Base-by-base conservation (phyloP, 805 yeast genomes). In the Candida fluviatilis region DNA sequence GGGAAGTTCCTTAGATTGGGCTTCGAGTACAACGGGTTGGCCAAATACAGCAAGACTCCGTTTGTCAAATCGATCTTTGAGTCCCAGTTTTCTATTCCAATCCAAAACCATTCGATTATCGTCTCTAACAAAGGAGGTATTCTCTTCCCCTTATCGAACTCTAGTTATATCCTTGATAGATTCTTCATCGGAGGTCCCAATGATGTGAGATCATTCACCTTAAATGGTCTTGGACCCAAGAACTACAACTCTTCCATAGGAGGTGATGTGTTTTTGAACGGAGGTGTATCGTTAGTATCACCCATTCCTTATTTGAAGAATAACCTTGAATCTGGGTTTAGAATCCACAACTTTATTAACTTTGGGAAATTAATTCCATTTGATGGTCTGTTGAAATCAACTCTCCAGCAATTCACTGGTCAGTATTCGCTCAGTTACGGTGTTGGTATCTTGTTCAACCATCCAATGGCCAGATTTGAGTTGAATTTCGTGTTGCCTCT, bases 121-220 rank as follows among this genome's bases (percentile, higher is more conserved):
- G 34, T 56, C 26, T 46, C 70, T 25, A 50, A 47, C 32, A 67
- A 64, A 40, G 47, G 59, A 0, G 74, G 74, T 1, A 31, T 60
- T 0, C 50, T 69, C 27, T 52, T 50, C 37, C 49, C 60, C 1
- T 46, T 52, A 5, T 24, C 26, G n/a, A 31, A 41, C 16, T 3
- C 19, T 4, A 45, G 66, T 11, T 52, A 60, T n/a, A 57, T 76
- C 5, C 60, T 76, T 58, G 82, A 77, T 51, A 57, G 78, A 33
- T 76, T 75, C 40, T 73, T 68, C 48, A 58, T 70, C 3, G 82
- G 82, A n/a, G 82, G 82, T 2, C 75, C 82, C 10, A 76, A 76
- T 46, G 82, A 76, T 43, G 67, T 77, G 6, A 61, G 82, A 31
- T 72, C 80, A 1, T 77, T 75, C 47, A 52, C 59, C 8, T 49